phyloP scores from a whole-genome alignment of 371 early-diverging fungal genomes.

The Syncephalastrum sp. region DNA sequence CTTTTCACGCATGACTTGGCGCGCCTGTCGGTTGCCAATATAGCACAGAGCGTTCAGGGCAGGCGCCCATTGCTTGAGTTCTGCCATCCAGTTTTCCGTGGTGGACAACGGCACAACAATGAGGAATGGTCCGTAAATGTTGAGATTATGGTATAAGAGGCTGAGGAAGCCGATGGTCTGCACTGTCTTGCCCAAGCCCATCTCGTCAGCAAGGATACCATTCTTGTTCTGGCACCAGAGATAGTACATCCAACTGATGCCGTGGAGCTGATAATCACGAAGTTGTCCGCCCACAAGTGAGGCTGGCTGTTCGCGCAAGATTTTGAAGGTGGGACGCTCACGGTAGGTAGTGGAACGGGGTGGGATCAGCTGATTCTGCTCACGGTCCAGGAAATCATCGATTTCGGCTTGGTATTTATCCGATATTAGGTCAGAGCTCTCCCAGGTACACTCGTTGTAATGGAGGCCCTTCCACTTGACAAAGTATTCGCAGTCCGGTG shows the following conservation, averaged over 20 bases:
- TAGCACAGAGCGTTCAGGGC: conserved; percentile 90
- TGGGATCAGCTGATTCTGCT: conserved; percentile 70
- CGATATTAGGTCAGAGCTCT: conserved; percentile 64
- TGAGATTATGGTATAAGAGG: conserved; percentile 81
- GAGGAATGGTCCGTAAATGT: conserved; percentile 92
- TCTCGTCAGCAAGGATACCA: conserved; percentile 92
- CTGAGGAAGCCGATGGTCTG: conserved; percentile 98
- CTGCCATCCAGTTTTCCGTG: conserved; percentile 91
- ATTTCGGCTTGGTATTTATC: conserved; percentile 73
- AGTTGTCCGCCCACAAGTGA: conserved; percentile 89
- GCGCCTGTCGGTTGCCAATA: conserved; percentile 80
- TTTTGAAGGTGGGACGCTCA: conserved; percentile 75
- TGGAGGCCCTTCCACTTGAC: conserved; percentile 91
- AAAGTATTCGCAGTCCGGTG: conserved; percentile 72
- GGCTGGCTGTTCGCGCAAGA: conserved; percentile 75
- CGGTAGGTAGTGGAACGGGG: conserved; percentile 60
- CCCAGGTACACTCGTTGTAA: conserved; percentile 93
- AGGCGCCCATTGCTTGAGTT: conserved; percentile 94
- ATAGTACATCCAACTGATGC: conserved; percentile 99
- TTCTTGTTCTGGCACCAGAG: conserved; percentile 95
- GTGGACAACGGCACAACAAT: conserved; percentile 97
- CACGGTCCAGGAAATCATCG: conserved; percentile 83
- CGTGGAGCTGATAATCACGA: conserved; percentile 96
- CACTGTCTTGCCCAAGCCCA: conserved; percentile 99
- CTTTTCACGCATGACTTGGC: conserved; percentile 84